These are phyloP conservation scores for Leccinum longicurvipes DNA, from an alignment of 768 basidiomycete species.

Conservation along the genomic window DNA sequence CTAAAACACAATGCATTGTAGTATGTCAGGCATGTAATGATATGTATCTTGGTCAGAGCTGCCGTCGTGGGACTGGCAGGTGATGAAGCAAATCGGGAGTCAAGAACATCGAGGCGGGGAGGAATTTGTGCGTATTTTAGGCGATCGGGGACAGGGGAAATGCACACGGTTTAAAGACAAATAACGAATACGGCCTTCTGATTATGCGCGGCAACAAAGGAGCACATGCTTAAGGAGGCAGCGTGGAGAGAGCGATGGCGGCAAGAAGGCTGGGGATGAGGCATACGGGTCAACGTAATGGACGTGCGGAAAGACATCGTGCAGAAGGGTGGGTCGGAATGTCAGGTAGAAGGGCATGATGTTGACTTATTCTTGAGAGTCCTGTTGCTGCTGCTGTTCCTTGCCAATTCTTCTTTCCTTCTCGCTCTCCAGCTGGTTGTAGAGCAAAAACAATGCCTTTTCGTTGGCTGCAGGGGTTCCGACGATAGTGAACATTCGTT, in stretches of 20 bases:
- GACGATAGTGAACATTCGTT: slow-evolving; percentile 99
- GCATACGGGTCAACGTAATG: slow-evolving; percentile 22
- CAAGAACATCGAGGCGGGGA: slow-evolving; percentile 29
- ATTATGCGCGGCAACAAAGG: slow-evolving; percentile 10
- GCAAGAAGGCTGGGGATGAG: slow-evolving; percentile 29
- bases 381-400: slow-evolving; percentile 78
- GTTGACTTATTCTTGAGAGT: slow-evolving; percentile 47
- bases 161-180: slow-evolving; percentile 26
- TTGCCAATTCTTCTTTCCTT: slow-evolving; percentile 90
- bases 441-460: slow-evolving; percentile 94
- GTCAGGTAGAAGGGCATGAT: not conserved
- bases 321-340: slow-evolving; percentile 7
- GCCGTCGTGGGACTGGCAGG: slow-evolving; percentile 14
- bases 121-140: slow-evolving; percentile 24
- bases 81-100: slow-evolving; percentile 20
- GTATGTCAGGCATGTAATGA: slow-evolving; percentile 30
- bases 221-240: slow-evolving; percentile 8
- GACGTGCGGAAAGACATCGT: slow-evolving; percentile 14
- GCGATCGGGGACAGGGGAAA: slow-evolving; percentile 7
- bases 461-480: slow-evolving; percentile 96
- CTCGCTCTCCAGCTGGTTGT: slow-evolving; percentile 95
- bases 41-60: slow-evolving; percentile 25
- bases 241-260: slow-evolving; percentile 15
- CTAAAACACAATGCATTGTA: slow-evolving; percentile 33
- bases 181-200: slow-evolving; percentile 21